These are phyloP conservation scores for Mucuna pruriens DNA, from an alignment of 306 rosid genomes.

Conservation along the genomic window DNA sequence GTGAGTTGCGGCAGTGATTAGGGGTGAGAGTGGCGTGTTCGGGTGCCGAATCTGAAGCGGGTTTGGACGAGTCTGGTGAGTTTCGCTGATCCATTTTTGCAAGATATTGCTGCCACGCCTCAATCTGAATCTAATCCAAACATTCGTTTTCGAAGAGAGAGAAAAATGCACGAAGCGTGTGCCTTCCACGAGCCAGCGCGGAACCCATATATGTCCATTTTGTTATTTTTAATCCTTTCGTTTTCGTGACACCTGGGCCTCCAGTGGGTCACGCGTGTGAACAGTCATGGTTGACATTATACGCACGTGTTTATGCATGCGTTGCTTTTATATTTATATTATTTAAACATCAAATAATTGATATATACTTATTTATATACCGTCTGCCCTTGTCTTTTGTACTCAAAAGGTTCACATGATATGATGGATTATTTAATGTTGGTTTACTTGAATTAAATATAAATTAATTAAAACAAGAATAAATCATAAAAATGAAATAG, in stretches of 20 bases:
- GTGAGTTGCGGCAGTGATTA: constrained; percentile 34
- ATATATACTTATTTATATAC: no score
- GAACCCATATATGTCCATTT: background rate
- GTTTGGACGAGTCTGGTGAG: background rate
- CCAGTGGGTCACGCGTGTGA: background rate
- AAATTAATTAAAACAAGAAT: no score
- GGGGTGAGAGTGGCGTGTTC: constrained; percentile 39
- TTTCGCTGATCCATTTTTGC: constrained; percentile 1
- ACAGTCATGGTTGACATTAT: background rate
- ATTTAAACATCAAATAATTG: no score
- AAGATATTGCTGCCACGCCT: background rate
- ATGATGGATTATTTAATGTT: no score
- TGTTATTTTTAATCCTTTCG: background rate
- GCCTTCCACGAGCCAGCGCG: constrained; percentile 28
- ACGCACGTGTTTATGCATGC: background rate
- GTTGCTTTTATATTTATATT: no score
- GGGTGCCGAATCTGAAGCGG: constrained; percentile 42
- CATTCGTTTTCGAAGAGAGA: background rate
- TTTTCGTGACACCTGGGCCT: background rate
- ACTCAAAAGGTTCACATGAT: no score
- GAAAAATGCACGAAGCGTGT: constrained; percentile 25
- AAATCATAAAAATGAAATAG: no score
- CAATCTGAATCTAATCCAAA: background rate
- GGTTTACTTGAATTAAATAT: no score
- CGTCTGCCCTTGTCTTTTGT: no score